These are phyloP conservation scores for Blastobotrys niveus DNA, from an alignment of 1,139 yeast species.

Conservation along the genomic window DNA sequence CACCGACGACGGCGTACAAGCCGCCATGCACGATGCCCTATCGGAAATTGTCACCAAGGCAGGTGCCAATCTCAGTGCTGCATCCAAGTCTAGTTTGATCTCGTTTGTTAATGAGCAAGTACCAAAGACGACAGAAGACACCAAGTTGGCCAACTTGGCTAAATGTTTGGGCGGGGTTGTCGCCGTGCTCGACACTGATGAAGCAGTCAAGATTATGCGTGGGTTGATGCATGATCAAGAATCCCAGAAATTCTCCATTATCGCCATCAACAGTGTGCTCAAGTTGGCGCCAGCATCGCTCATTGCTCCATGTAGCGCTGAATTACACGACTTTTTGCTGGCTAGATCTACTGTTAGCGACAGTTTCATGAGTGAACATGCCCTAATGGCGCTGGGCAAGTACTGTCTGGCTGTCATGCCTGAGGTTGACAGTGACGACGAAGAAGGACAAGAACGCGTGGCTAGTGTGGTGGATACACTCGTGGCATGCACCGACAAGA, in stretches of 20 bases:
- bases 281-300: conserved; percentile 58
- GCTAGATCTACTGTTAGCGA: background rate
- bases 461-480: conserved; percentile 41
- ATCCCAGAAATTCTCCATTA: conserved; percentile 50
- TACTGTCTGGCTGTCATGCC: conserved; percentile 41
- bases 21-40: conserved; percentile 81
- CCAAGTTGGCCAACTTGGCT: conserved; percentile 56
- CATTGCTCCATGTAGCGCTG: conserved; percentile 46
- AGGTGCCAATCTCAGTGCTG: conserved; percentile 69
- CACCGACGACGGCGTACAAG: conserved; percentile 61
- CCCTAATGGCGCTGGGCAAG: conserved; percentile 81
- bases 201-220: conserved; percentile 52
- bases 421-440: background rate
- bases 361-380: conserved; percentile 63
- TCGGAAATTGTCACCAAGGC: conserved; percentile 77
- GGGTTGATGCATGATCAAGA: conserved; percentile 32
- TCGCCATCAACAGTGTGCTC: conserved; percentile 74
- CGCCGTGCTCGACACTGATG: conserved; percentile 58
- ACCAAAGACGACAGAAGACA: conserved; percentile 13
- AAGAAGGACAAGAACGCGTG: no score
- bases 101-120: conserved; percentile 59
- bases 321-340: conserved; percentile 46
- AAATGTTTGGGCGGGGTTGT: conserved; percentile 72
- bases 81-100: conserved; percentile 64
- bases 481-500: conserved; percentile 45